phyloP scores from a whole-genome alignment of 2,329 filamentous ascomycete species.

The Graphilbum fragrans region DNA sequence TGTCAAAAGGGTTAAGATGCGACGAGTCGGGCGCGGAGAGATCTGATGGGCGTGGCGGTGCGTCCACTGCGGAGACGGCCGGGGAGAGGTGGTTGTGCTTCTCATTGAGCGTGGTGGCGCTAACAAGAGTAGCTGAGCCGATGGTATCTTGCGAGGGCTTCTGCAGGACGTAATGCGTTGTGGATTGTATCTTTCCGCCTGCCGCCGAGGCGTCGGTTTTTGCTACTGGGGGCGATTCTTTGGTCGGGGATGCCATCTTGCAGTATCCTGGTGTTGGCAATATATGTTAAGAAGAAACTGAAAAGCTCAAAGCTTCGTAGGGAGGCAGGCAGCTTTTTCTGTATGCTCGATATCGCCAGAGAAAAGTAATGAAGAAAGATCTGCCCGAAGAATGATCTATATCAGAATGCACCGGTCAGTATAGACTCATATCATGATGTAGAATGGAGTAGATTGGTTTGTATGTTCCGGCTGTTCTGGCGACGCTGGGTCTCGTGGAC shows the following conservation, averaged over 20 bases:
- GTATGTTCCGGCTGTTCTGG: no score
- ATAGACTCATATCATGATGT: no score
- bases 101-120: conserved; percentile 11
- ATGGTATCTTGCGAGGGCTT: conserved; percentile 15
- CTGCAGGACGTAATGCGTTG: conserved; percentile 3
- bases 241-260: not conserved
- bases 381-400: no score
- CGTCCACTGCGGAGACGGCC: not conserved
- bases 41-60: conserved; percentile 9
- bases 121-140: conserved; percentile 8
- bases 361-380: no score
- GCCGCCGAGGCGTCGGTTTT: not conserved
- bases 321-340: no score
- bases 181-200: not conserved
- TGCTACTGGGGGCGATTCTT: not conserved
- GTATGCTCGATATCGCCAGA: no score
- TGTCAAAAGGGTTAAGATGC: conserved; percentile 40
- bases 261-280: no score
- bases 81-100: conserved; percentile 5
- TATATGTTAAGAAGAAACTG: no score
- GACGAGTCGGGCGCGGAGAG: conserved; percentile 32
- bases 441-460: no score
- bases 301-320: no score
- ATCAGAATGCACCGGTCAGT: no score
- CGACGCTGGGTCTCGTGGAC: no score